These are phyloP conservation scores for Intubia oerlemansii DNA, from an alignment of 2,329 filamentous ascomycete species.

Conservation along the genomic window DNA sequence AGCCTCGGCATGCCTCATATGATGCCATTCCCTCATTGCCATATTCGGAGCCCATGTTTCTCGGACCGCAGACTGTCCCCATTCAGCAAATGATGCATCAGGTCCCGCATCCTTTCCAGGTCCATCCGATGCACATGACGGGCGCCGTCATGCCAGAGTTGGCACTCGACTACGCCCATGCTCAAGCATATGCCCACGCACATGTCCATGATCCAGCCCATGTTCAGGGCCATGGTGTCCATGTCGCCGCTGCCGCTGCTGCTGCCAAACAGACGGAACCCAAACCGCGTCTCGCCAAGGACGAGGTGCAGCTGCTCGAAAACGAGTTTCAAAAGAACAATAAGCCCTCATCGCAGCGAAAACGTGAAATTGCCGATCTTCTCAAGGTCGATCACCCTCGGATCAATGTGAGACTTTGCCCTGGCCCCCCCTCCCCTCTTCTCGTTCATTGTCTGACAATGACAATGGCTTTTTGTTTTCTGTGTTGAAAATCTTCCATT, in stretches of 20 bases:
- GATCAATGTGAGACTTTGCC: constrained; percentile 29
- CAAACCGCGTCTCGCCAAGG: constrained; percentile 33
- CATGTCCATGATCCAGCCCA: constrained; percentile 2
- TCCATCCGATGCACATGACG: constrained; percentile 1
- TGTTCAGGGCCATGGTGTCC: too few relatives aligned
- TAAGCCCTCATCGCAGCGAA: constrained; percentile 40
- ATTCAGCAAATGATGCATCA: too few relatives aligned
- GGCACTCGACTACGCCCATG: constrained; percentile 7
- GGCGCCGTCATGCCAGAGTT: constrained; percentile 3
- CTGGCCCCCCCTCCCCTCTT: neutral
- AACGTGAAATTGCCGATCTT: constrained; percentile 36
- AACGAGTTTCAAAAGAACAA: constrained; percentile 41
- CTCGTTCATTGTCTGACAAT: too few relatives aligned
- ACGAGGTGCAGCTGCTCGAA: constrained; percentile 37
- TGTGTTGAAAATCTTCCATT: too few relatives aligned
- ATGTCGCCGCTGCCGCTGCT: too few relatives aligned
- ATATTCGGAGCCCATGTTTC: too few relatives aligned
- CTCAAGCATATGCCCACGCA: constrained; percentile 9
- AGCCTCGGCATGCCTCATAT: too few relatives aligned
- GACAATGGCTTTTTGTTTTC: constrained; percentile 6
- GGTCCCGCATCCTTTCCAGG: constrained; percentile 1
- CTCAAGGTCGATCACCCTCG: constrained; percentile 41
- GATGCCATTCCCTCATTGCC: too few relatives aligned
- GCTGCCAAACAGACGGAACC: constrained; percentile 18
- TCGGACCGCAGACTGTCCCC: too few relatives aligned